phyloP scores from a whole-genome alignment of 495 filamentous ascomycete species.

The Hyaloscypha hepaticicola region DNA sequence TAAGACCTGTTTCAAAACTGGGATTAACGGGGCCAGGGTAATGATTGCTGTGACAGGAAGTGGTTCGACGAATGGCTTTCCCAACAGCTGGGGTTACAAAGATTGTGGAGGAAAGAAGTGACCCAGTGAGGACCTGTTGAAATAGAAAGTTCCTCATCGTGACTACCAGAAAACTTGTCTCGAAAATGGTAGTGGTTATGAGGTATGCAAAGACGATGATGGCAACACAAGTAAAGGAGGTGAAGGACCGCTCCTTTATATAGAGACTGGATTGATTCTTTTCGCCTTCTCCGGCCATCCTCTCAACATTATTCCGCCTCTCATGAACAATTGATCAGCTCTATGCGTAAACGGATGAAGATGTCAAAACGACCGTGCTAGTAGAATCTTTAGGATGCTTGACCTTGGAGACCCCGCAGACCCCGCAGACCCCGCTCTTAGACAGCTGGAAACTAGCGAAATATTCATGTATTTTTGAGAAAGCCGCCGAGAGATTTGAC shows the following conservation, averaged over 20 bases:
- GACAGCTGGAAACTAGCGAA: neutral
- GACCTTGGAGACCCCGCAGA: neutral
- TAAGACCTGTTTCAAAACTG: slow-evolving; percentile 23
- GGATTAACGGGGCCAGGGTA: slow-evolving; percentile 21
- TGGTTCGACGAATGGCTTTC: slow-evolving; percentile 10
- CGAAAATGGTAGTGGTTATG: neutral
- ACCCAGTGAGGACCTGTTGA: neutral
- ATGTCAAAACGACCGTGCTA: no score
- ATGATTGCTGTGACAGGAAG: slow-evolving; percentile 12
- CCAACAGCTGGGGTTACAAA: slow-evolving; percentile 9
- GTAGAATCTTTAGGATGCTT: neutral
- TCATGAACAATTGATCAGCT: neutral
- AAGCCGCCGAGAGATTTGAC: neutral
- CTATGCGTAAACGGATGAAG: no score
- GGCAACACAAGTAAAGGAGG: neutral
- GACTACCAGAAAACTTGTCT: neutral
- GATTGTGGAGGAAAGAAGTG: neutral
- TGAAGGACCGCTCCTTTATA: neutral
- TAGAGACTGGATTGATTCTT: neutral
- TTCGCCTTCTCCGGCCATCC: neutral
- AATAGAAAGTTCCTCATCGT: neutral
- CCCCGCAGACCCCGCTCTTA: neutral
- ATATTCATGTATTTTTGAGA: neutral
- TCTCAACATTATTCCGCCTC: neutral
- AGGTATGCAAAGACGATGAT: neutral